These are phyloP conservation scores for Plasmodium blacklocki DNA, from an alignment of 169 alveolate genomes.

Conservation along the genomic window DNA sequence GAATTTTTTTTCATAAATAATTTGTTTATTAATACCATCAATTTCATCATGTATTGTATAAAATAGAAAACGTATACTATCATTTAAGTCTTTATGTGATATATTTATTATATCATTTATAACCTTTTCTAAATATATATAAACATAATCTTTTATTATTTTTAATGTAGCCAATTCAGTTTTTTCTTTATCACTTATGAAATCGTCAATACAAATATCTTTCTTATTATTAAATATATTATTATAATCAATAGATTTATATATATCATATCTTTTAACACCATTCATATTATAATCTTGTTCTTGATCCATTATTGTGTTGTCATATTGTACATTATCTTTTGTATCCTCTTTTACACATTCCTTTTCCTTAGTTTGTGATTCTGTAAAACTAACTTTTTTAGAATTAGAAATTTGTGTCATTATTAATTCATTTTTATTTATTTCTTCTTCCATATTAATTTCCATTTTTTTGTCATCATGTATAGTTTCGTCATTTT, in stretches of 20 bases:
- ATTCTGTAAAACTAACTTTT: too few relatives aligned
- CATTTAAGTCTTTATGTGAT: constrained; percentile 57
- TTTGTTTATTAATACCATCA: constrained; percentile 41
- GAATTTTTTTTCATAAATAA: constrained; percentile 31
- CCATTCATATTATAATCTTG: background rate
- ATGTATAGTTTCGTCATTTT: too few relatives aligned
- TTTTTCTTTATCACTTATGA: constrained; percentile 20
- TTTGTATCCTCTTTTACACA: background rate
- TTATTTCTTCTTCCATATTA: background rate
- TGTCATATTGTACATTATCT: too few relatives aligned
- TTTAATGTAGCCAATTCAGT: constrained; percentile 26
- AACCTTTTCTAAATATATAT: constrained; percentile 47
- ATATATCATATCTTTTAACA: background rate
- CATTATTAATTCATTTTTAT: background rate
- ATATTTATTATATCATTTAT: constrained; percentile 63
- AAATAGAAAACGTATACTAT: constrained; percentile 58
- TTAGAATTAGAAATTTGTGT: too few relatives aligned
- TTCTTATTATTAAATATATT: background rate
- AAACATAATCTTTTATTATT: constrained; percentile 62
- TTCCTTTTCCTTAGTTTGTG: background rate
- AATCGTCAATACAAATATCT: background rate
- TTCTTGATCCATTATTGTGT: background rate
- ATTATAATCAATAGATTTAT: background rate
- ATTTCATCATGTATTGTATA: constrained; percentile 70
- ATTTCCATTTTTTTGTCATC: background rate